These are phyloP conservation scores for Nigrospora sphaerica DNA, from an alignment of 2,329 filamentous ascomycete species.

Conservation along the genomic window DNA sequence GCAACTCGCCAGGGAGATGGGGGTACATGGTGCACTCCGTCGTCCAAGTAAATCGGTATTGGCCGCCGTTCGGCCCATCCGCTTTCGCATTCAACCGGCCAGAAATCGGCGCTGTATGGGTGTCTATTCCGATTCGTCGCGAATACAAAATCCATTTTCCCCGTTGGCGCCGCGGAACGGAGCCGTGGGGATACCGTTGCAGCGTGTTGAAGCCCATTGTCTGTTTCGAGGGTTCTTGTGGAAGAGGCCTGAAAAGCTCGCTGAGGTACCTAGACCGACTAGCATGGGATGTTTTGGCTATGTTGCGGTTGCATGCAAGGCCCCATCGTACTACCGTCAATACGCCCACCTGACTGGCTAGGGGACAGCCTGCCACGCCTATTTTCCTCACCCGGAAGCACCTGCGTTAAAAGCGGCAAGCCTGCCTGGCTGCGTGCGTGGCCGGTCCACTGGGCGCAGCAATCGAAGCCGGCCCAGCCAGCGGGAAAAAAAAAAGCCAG, in stretches of 20 bases:
- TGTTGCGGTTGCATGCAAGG: slow-evolving; percentile 1
- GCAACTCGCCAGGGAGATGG: slow-evolving; percentile 1
- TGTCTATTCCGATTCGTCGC: not conserved
- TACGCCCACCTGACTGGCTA: not conserved
- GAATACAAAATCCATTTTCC: not conserved
- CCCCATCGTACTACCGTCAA: slow-evolving; percentile 1
- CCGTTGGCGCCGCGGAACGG: not conserved
- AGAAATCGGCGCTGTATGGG: not conserved
- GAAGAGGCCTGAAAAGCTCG: not conserved
- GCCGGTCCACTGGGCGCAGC: too few species aligned
- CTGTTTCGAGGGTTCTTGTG: slow-evolving; percentile 1
- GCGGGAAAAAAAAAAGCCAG: too few species aligned
- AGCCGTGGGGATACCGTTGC: not conserved
- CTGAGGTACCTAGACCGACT: not conserved
- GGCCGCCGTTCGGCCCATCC: not conserved
- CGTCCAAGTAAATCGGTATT: not conserved
- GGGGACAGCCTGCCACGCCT: not conserved
- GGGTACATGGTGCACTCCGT: not conserved
- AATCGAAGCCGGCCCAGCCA: too few species aligned
- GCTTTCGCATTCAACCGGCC: not conserved
- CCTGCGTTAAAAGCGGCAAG: too few species aligned
- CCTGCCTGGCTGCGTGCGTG: too few species aligned
- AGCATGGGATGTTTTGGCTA: not conserved
- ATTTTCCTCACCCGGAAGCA: not conserved
- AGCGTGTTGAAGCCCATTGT: not conserved